phyloP scores from a whole-genome alignment of 2,329 filamentous ascomycete species.

The Diaporthe velutina region DNA sequence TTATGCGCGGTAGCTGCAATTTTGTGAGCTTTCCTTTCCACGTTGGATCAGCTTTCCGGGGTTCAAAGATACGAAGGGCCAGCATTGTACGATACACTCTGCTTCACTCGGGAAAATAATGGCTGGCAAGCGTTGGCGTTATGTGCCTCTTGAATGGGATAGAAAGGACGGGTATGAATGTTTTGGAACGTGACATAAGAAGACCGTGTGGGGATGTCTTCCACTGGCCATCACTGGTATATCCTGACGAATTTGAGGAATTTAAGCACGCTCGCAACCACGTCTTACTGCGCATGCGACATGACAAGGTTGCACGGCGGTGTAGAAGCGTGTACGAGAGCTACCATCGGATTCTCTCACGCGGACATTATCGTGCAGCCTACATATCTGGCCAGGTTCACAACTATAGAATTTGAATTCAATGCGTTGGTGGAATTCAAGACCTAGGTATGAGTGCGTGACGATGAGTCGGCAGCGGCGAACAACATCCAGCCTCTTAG shows the following conservation, averaged over 20 bases:
- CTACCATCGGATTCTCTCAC: not conserved
- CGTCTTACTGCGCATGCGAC: not conserved
- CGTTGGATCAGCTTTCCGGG: not conserved
- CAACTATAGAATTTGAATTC: not conserved
- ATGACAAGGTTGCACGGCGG: too few species aligned
- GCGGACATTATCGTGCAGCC: too few species aligned
- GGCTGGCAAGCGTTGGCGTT: conserved; percentile 29
- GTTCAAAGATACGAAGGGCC: not conserved
- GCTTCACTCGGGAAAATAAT: not conserved
- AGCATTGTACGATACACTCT: conserved; percentile 5
- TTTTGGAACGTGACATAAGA: not conserved
- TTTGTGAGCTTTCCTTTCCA: not conserved
- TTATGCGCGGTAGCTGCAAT: not conserved
- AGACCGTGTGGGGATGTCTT: not conserved
- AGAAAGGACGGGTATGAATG: not conserved
- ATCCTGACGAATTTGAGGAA: not conserved
- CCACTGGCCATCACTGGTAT: conserved; percentile 3
- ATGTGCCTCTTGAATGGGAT: not conserved
- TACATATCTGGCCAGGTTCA: not conserved
- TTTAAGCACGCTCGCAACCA: not conserved
- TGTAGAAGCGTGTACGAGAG: not conserved
- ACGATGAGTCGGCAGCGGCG: not conserved
- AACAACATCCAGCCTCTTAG: not conserved
- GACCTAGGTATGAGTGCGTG: not conserved
- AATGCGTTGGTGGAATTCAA: not conserved